Base-by-base conservation (phyloP, 1,284 basidiomycete species). In the Rhodotorula sp. region DNA sequence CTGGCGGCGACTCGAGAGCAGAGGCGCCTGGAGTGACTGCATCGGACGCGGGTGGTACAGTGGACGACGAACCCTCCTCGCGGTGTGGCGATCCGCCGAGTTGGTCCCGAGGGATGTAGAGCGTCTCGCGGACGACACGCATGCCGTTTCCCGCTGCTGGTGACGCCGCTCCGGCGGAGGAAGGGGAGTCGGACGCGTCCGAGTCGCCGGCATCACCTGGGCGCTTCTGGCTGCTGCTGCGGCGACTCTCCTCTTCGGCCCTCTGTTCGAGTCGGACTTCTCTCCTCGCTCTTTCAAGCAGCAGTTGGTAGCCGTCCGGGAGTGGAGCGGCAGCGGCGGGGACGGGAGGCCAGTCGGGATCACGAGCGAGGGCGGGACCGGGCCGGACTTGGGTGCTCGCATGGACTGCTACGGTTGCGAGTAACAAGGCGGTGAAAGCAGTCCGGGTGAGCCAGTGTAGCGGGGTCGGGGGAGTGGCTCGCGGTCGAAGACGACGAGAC, bases 81-180 rank as follows among this genome's bases (percentile, higher is more conserved):
- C 49, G 49, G 7, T 23, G 20, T 51, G 6, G 49, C 7, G 49
- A 10, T 51, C 18, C 49, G 2, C 49, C 49, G 49, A 23, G 23
- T 51, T 23, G 26, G 29, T 56, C 58, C 16, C 54, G n/a, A 5
- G 65, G 65, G 15, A 67, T 46, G 47, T 57, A 67, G 60, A 67
- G 57, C 16, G 65, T 67, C 65, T 67, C 65, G 21, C 65, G 39
- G 21, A 67, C 65, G 52, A 67, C 52, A 5, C 29, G 61, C 20
- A 62, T 23, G 29, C 61, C 61, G 3, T 39, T 49, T 18, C 1
- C 26, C 47, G 14, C 4, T 5, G 34, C n/a, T 29, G 23, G 39
- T 2, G 39, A 43, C 10, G 39, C 39, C 10, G 39, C 10, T 43
- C 39, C 39, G 34, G 34, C 8, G 34, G 39, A 43, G 39, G 39